Evolutionary conservation across 257 asterid genomes (phyloP).

Genomic region (Scutellaria barbata): DNA sequence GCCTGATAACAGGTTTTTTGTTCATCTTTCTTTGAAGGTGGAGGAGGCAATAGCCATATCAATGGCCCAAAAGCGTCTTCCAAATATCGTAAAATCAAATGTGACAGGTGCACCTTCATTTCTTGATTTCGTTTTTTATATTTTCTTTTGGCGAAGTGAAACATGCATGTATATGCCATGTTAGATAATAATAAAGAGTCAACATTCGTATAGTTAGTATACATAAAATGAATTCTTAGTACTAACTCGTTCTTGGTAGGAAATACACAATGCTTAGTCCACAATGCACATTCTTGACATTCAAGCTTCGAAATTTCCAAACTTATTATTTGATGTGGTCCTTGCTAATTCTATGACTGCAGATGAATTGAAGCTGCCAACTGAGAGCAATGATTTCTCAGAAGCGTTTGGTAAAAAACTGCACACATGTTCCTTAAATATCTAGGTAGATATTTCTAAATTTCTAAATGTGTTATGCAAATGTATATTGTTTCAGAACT

Average conservation of each 20-base stretch:
- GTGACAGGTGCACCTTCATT: constrained; percentile 47
- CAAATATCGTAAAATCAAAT: constrained; percentile 48
- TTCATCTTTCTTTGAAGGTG: constrained; percentile 51
- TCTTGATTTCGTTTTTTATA: no score
- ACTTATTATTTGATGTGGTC: no score
- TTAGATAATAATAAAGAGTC: no score
- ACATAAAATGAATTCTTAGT: no score
- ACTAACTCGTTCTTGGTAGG: background rate
- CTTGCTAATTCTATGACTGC: constrained; percentile 16
- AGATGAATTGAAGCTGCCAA: constrained; percentile 82
- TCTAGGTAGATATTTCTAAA: background rate
- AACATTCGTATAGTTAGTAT: no score
- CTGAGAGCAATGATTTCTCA: constrained; percentile 55
- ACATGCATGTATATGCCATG: background rate
- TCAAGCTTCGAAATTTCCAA: no score
- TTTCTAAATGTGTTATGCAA: background rate
- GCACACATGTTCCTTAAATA: background rate
- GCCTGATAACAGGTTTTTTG: no score
- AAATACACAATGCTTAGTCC: background rate
- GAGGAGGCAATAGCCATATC: constrained; percentile 90
- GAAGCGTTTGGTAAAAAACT: constrained; percentile 75
- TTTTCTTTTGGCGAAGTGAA: background rate
- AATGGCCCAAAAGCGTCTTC: constrained; percentile 81
- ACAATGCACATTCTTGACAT: background rate
- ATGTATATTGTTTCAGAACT: constrained; percentile 54